phyloP scores from a whole-genome alignment of 1,284 basidiomycete genomes.

The Anthracocystis setariae region DNA sequence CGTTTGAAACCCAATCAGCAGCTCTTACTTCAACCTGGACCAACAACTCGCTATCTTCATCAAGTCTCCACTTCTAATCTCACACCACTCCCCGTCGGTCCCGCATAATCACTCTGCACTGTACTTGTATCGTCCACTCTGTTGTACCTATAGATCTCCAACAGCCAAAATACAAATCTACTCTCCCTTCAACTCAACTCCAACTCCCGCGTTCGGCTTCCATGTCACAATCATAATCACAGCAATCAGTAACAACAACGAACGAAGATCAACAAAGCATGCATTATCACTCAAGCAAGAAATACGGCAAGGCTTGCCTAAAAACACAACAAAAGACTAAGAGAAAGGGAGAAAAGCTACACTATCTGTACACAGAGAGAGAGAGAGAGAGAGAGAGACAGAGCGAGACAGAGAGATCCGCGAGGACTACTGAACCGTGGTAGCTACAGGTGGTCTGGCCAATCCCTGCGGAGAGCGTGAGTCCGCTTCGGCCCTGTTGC shows the following conservation, averaged over 20 bases:
- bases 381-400: no score
- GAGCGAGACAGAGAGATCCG: no score
- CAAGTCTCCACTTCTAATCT: no score
- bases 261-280: slow-evolving; percentile 1
- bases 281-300: neutral
- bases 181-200: no score
- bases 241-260: no score
- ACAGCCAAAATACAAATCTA: no score
- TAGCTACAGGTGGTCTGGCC: slow-evolving; percentile 36
- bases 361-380: neutral
- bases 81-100: no score
- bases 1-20: slow-evolving; percentile 19
- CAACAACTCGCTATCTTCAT: no score
- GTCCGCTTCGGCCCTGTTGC: slow-evolving; percentile 22
- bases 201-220: no score
- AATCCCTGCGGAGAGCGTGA: slow-evolving; percentile 42
- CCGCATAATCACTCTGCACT: no score
- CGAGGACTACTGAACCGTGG: slow-evolving; percentile 29
- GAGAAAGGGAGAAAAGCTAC: neutral
- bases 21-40: neutral
- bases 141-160: no score
- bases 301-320: neutral
- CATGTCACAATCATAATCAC: no score
- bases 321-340: slow-evolving; percentile 1
- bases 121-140: slow-evolving; percentile 15